phyloP scores from a whole-genome alignment of 495 filamentous ascomycete species.

The Acidomyces sp. region DNA sequence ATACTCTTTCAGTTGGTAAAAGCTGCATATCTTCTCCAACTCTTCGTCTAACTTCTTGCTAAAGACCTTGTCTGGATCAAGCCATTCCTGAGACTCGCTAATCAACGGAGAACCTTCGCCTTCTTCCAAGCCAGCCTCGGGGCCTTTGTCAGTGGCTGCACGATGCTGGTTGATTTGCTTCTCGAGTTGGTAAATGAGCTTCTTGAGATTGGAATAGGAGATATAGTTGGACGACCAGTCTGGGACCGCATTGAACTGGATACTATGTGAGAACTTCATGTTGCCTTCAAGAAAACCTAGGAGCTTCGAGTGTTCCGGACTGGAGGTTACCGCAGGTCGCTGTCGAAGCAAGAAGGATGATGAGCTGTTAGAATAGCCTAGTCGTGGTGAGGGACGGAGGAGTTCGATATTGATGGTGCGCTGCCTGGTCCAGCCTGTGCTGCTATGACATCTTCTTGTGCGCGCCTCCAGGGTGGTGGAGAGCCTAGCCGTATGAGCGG shows the following conservation, averaged over 20 bases:
- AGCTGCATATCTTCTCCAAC: constrained; percentile 82
- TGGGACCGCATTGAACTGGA: constrained; percentile 98
- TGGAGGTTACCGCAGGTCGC: no score
- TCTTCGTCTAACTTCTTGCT: constrained; percentile 70
- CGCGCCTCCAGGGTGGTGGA: no score
- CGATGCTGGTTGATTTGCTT: constrained; percentile 43
- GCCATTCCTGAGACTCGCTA: constrained; percentile 29
- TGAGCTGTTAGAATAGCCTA: no score
- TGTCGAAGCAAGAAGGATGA: no score
- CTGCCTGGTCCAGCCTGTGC: no score
- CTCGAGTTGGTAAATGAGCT: constrained; percentile 83
- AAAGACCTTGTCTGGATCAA: constrained; percentile 60
- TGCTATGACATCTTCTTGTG: no score
- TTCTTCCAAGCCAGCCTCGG: constrained; percentile 37
- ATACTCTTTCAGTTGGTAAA: constrained; percentile 74
- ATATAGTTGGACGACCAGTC: constrained; percentile 98
- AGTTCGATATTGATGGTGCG: no score
- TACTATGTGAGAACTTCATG: constrained; percentile 99
- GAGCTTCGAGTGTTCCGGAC: no score
- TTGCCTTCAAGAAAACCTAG: constrained; percentile 44
- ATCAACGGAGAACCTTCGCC: constrained; percentile 77
- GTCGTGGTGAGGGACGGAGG: no score
- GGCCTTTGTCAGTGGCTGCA: constrained; percentile 25
- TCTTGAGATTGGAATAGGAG: constrained; percentile 96
- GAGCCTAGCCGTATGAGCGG: no score